Conservation (phyloP, 2,329 filamentous ascomycete genomes). For the Alternaria hordeiaustralica region DNA sequence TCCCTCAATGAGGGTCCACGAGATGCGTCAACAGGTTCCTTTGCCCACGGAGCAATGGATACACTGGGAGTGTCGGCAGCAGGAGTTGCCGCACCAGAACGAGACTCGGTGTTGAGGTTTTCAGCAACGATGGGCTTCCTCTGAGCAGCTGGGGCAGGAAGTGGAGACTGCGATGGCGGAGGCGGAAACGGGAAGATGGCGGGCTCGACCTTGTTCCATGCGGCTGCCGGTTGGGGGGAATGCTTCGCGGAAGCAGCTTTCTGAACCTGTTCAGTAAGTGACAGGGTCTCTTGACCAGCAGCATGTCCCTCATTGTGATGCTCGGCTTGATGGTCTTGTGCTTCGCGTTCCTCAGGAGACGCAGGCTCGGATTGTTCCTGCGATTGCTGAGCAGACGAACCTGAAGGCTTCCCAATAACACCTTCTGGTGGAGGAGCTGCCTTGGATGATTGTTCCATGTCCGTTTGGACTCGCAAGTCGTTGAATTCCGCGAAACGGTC, state of each 20-base stretch:
- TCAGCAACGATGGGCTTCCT: conserved; percentile 86
- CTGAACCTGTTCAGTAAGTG: conserved; percentile 83
- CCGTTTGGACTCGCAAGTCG: conserved; percentile 74
- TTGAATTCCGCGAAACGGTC: conserved; percentile 86
- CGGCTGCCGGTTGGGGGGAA: conserved; percentile 60
- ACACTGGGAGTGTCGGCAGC: conserved; percentile 68
- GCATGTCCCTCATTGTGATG: conserved; percentile 11
- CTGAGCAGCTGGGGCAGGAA: conserved; percentile 89
- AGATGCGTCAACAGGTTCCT: conserved; percentile 73
- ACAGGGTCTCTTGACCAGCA: conserved; percentile 62
- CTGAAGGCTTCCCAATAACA: conserved; percentile 43
- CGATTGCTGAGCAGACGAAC: conserved; percentile 28
- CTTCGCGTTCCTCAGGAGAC: conserved; percentile 25
- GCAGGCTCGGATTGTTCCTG: conserved; percentile 27
- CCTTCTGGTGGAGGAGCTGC: conserved; percentile 41
- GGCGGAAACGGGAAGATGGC: conserved; percentile 82
- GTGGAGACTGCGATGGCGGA: conserved; percentile 76
- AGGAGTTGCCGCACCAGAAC: conserved; percentile 81
- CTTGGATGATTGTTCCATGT: conserved; percentile 55
- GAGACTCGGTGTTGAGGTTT: conserved; percentile 65
- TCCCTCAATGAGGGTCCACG: conserved; percentile 93
- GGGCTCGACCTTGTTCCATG: conserved; percentile 68
- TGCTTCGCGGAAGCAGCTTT: conserved; percentile 71
- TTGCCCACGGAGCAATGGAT: conserved; percentile 93
- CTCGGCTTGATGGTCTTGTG: conserved; percentile 23